Evolutionary conservation across 2,329 filamentous ascomycete genomes (phyloP).

Genomic region (Penicillium thymicola): DNA sequence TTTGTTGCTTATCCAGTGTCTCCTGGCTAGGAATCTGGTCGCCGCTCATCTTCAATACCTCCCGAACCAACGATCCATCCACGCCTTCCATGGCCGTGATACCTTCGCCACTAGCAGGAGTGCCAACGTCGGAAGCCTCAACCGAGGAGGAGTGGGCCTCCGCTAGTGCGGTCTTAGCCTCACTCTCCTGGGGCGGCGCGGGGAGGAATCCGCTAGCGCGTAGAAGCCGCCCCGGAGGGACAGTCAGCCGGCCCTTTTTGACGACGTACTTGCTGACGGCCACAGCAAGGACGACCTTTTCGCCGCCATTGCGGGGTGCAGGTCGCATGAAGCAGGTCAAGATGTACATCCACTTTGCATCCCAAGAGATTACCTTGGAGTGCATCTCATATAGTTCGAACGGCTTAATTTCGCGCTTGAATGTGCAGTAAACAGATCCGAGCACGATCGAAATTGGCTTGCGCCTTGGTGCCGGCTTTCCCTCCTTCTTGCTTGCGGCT

Average conservation of each 20-base stretch:
- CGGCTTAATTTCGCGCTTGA: slow-evolving; percentile 69
- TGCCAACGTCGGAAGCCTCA: slow-evolving; percentile 31
- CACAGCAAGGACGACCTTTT: slow-evolving; percentile 67
- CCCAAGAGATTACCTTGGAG: slow-evolving; percentile 68
- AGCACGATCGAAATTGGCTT: slow-evolving; percentile 62
- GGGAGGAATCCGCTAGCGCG: slow-evolving; percentile 72
- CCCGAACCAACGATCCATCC: slow-evolving; percentile 36
- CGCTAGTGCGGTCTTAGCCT: slow-evolving; percentile 17
- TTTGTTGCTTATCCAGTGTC: slow-evolving; percentile 31
- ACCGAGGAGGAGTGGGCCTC: slow-evolving; percentile 22
- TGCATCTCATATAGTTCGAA: slow-evolving; percentile 71
- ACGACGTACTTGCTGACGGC: slow-evolving; percentile 78
- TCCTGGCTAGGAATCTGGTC: slow-evolving; percentile 28
- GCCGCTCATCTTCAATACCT: slow-evolving; percentile 36
- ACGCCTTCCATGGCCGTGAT: slow-evolving; percentile 32
- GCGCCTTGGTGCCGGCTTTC: slow-evolving; percentile 49
- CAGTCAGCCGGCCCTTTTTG: slow-evolving; percentile 76
- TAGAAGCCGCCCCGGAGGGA: slow-evolving; percentile 76
- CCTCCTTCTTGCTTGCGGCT: slow-evolving; percentile 50
- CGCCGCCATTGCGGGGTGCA: slow-evolving; percentile 43
- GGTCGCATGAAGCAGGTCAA: slow-evolving; percentile 67
- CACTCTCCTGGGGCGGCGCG: slow-evolving; percentile 59
- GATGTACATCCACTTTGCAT: slow-evolving; percentile 78
- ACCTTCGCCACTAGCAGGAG: slow-evolving; percentile 33
- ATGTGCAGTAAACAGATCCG: slow-evolving; percentile 69